These are phyloP conservation scores for Nakazawaea populi DNA, from an alignment of 805 yeast genomes.

Conservation along the genomic window DNA sequence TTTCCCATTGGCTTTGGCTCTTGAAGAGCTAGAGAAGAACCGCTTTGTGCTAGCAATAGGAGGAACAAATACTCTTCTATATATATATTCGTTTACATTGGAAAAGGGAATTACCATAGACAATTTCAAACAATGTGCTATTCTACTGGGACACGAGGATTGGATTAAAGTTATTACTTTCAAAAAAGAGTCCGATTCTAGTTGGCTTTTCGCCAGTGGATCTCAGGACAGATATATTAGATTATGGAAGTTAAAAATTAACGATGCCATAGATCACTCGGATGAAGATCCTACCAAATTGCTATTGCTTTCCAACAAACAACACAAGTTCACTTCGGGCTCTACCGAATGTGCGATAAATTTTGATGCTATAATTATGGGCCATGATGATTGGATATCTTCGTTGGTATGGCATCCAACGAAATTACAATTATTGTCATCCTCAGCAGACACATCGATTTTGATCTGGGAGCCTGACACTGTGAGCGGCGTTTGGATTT, in stretches of 20 bases:
- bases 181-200: constrained; percentile 41
- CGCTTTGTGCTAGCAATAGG: constrained; percentile 59
- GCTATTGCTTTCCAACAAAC: constrained; percentile 62
- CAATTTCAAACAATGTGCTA: constrained; percentile 37
- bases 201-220: constrained; percentile 75
- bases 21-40: constrained; percentile 24
- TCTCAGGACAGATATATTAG: constrained; percentile 91
- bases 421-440: constrained; percentile 59
- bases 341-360: constrained; percentile 47
- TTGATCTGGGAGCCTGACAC: constrained; percentile 93
- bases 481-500: constrained; percentile 85
- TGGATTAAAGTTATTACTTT: constrained; percentile 82
- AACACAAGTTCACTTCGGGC: constrained; percentile 48
- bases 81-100: constrained; percentile 41
- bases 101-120: constrained; percentile 12
- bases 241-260: constrained; percentile 70
- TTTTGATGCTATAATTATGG: constrained; percentile 92
- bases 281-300: constrained; percentile 49
- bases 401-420: constrained; percentile 76
- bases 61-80: constrained; percentile 55
- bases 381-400: constrained; percentile 98
- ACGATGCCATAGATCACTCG: constrained; percentile 49
- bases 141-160: constrained; percentile 87
- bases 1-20: constrained; percentile 37
- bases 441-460: constrained; percentile 89